These are phyloP conservation scores for Hyphopichia homilentoma DNA, from an alignment of 805 yeast genomes.

Conservation along the genomic window DNA sequence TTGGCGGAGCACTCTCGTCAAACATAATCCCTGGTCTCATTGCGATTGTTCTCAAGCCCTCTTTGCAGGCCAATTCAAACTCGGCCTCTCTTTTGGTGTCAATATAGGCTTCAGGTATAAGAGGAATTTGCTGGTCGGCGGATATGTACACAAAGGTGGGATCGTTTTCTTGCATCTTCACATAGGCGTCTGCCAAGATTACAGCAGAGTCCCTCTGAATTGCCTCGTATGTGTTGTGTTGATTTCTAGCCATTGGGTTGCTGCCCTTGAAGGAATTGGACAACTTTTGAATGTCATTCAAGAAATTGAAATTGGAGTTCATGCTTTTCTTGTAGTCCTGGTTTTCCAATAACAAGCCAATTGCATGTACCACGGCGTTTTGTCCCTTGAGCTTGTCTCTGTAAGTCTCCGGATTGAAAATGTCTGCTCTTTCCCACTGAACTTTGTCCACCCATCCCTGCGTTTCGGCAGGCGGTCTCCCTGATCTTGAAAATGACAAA, in stretches of 20 bases:
- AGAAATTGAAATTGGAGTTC: slow-evolving; percentile 36
- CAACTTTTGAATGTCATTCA: slow-evolving; percentile 26
- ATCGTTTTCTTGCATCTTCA: slow-evolving; percentile 12
- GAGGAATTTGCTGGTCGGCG: slow-evolving; percentile 70
- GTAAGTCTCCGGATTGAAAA: slow-evolving; percentile 64
- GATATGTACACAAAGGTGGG: slow-evolving; percentile 68
- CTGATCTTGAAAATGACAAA: slow-evolving; percentile 65
- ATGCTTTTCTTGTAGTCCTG: slow-evolving; percentile 59
- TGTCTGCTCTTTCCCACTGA: slow-evolving; percentile 63
- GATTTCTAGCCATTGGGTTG: slow-evolving; percentile 58
- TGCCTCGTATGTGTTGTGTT: slow-evolving; percentile 51
- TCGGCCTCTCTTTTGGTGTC: slow-evolving; percentile 79
- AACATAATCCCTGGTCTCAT: slow-evolving; percentile 84
- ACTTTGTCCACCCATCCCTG: slow-evolving; percentile 54
- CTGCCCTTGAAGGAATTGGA: slow-evolving; percentile 41
- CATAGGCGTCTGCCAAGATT: slow-evolving; percentile 54
- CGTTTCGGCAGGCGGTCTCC: slow-evolving; percentile 33
- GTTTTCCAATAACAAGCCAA: slow-evolving; percentile 74
- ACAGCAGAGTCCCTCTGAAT: slow-evolving; percentile 70
- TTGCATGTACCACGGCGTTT: slow-evolving; percentile 73
- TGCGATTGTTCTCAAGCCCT: slow-evolving; percentile 53
- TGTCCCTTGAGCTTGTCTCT: slow-evolving; percentile 42
- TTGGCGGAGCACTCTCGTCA: slow-evolving; percentile 42
- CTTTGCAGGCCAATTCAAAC: slow-evolving; percentile 43
- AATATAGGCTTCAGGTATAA: slow-evolving; percentile 69